These are phyloP conservation scores for Phytophthora gonapodyides DNA, from an alignment of 352 stramenopile species.

Conservation along the genomic window DNA sequence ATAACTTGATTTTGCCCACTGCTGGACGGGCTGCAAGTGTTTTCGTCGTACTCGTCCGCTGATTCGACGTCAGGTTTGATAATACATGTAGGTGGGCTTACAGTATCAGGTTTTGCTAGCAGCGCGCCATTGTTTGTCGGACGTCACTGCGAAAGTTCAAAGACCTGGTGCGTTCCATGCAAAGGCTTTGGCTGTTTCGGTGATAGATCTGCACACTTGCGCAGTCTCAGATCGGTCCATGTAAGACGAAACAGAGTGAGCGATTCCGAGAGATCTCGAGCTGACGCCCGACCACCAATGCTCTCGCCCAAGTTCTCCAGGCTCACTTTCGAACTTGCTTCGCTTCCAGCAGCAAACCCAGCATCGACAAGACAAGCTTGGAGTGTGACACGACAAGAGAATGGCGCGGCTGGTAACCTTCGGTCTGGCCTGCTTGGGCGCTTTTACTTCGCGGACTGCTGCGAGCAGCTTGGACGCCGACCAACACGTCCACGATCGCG, in stretches of 20 bases:
- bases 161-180: background rate
- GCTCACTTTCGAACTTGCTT: slow-evolving; percentile 36
- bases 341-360: background rate
- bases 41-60: no score
- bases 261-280: slow-evolving; percentile 18
- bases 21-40: no score
- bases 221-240: slow-evolving; percentile 26
- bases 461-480: slow-evolving; percentile 1
- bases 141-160: slow-evolving; percentile 24
- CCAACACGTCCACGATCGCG: slow-evolving; percentile 23
- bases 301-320: background rate
- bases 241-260: slow-evolving; percentile 10
- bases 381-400: background rate
- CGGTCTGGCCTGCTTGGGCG: slow-evolving; percentile 6
- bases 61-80: background rate
- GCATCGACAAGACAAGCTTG: background rate
- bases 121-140: slow-evolving; percentile 34
- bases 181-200: slow-evolving; percentile 20
- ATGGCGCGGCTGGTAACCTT: slow-evolving; percentile 20
- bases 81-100: no score
- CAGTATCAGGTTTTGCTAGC: slow-evolving; percentile 31
- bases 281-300: no score
- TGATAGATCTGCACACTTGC: slow-evolving; percentile 4
- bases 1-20: no score
- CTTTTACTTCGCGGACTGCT: background rate